Base-by-base conservation (phyloP, 345 rosid species). In the Dimocarpus longan region DNA sequence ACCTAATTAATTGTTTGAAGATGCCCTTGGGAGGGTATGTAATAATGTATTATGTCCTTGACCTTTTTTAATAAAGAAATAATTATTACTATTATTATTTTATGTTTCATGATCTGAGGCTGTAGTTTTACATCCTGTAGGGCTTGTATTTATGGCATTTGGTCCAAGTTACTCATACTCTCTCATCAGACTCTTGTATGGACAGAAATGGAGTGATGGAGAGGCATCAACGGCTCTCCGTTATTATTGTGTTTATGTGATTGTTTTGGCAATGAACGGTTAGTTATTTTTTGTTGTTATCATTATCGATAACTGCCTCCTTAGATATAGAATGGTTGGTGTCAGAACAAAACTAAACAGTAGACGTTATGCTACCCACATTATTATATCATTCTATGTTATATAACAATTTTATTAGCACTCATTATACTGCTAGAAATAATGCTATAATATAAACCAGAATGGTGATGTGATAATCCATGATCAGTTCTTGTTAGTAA, bases 141-240 rank as follows among this genome's bases (percentile, higher is more conserved):
- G 97, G 84, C 91, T 91, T 52, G 77, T 92, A 63, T 93, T 94
- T 82, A 84, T 92, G 91, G 95, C 98, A 63, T 96, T 93, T 85
- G 99, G 98, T 46, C 99, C 99, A 73, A 94, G 99, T 80, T 96
- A 90, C 86, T 94, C 98, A 10, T 96, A 94, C 90, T 91, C 98
- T 66, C 88, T 94, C 81, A 86, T 96, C 81, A 89, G 99, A 87
- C 71, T 96, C 80, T 79, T 96, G 84, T 94, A 90, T 83, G 98
- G 98, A 57, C 86, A 76, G 71, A 94, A 91, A 89, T 96, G 99
- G 99, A 96, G 98, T 62, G 98, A 94, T 71, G 98, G 99, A 76
- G 99, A 96, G 87, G 98, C 95, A 46, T 86, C 98, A 40, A 54
- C 80, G 4, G 98, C 93, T 57, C 94, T 94, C 56, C 91, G 85